Percentiles rank a stretch among this genome's conserved stretches.
Evolutionary conservation across 2,329 filamentous ascomycete genomes (phyloP).

Genomic region (Phaeosphaeria sp.): DNA sequence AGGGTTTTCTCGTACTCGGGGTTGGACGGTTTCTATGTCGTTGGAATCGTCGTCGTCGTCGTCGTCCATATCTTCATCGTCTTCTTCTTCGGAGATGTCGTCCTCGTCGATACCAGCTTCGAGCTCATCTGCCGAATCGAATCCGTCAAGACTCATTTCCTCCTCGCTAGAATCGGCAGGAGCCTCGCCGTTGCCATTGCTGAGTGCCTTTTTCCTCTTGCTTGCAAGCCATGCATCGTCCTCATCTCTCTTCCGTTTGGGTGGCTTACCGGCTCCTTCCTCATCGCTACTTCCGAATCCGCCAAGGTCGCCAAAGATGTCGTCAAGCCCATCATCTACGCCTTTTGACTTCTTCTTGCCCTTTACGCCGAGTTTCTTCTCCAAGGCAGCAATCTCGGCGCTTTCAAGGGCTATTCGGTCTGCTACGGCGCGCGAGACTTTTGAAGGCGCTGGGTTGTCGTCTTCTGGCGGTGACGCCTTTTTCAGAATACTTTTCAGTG

Average conservation of each 20-base stretch:
- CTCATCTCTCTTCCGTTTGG: constrained; percentile 65
- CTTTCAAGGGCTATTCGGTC: constrained; percentile 77
- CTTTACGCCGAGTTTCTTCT: constrained; percentile 85
- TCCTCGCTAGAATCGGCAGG: constrained; percentile 25
- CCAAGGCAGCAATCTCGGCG: constrained; percentile 83
- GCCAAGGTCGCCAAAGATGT: constrained; percentile 72
- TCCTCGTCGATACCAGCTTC: constrained; percentile 22
- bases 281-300: constrained; percentile 52
- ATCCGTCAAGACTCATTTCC: constrained; percentile 32
- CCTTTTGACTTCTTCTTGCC: constrained; percentile 73
- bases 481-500: constrained; percentile 40
- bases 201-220: constrained; percentile 62
- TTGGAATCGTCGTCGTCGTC: constrained; percentile 22
- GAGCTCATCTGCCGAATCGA: constrained; percentile 12
- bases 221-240: constrained; percentile 65
- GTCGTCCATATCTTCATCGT: constrained; percentile 33
- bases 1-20: constrained; percentile 76
- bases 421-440: constrained; percentile 55
- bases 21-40: constrained; percentile 39
- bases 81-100: constrained; percentile 42
- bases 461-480: constrained; percentile 14
- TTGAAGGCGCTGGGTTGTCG: constrained; percentile 22
- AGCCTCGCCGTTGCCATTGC: background rate
- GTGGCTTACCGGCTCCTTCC: constrained; percentile 51
- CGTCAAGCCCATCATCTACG: constrained; percentile 83